A percentile compares a stretch with the other conserved stretches of the same genome.
These are phyloP conservation scores for Populus davidiana DNA, from an alignment of 345 rosid genomes.

Conservation along the genomic window DNA sequence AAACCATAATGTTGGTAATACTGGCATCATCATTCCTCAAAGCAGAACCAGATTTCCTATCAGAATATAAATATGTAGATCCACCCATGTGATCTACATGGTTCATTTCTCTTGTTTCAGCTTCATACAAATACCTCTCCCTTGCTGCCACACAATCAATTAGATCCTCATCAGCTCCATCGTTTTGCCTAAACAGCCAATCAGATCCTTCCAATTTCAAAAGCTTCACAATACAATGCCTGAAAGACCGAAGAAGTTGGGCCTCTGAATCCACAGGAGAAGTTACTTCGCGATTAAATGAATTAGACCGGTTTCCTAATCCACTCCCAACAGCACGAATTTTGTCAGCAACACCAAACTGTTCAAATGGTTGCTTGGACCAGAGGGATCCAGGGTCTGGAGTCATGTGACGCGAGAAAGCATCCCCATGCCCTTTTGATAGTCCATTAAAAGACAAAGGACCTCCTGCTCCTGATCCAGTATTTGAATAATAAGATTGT, in stretches of 20 bases:
- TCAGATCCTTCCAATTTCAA: slow-evolving; percentile 90
- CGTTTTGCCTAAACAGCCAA: slow-evolving; percentile 83
- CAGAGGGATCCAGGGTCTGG: slow-evolving; percentile 71
- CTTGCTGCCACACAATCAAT: slow-evolving; percentile 88
- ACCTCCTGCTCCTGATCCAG: slow-evolving; percentile 49
- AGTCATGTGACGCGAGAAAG: slow-evolving; percentile 29
- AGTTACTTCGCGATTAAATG: slow-evolving; percentile 37
- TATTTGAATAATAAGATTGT: slow-evolving; percentile 44
- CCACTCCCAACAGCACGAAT: slow-evolving; percentile 47
- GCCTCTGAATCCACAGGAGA: slow-evolving; percentile 62
- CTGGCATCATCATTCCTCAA: slow-evolving; percentile 31
- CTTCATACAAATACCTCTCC: slow-evolving; percentile 70
- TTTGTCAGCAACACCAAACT: slow-evolving; percentile 81
- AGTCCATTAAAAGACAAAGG: slow-evolving; percentile 45
- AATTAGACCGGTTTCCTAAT: slow-evolving; percentile 42
- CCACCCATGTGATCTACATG: slow-evolving; percentile 47
- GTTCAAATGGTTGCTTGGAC: slow-evolving; percentile 96
- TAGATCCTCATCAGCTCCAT: slow-evolving; percentile 86
- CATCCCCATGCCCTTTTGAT: slow-evolving; percentile 50
- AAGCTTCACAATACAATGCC: slow-evolving; percentile 70
- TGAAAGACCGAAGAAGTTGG: slow-evolving; percentile 75
- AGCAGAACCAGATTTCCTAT: slow-evolving; percentile 29
- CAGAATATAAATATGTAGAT: slow-evolving; percentile 32
- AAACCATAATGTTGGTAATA: slow-evolving; percentile 32
- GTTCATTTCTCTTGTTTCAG: slow-evolving; percentile 63